A percentile compares a stretch with the other conserved stretches of the same genome.
Evolutionary conservation across 352 stramenopile species (phyloP).

Genomic region (Pythium periplocum): DNA sequence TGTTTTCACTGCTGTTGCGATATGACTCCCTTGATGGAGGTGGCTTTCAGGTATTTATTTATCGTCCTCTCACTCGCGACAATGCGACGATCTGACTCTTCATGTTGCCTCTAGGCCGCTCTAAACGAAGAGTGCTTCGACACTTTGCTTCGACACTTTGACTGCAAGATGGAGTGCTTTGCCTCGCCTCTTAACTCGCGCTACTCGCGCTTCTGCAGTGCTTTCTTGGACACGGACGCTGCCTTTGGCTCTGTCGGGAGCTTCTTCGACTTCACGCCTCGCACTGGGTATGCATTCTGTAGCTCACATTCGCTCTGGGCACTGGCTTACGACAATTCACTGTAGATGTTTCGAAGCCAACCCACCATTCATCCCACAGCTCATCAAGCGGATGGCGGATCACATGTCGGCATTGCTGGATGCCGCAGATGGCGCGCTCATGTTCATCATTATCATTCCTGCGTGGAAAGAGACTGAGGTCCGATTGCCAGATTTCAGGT

Average conservation of each 20-base stretch:
- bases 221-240: conserved; percentile 84
- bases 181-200: conserved; percentile 92
- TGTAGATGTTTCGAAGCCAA: conserved; percentile 90
- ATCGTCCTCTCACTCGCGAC: not conserved
- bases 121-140: conserved; percentile 92
- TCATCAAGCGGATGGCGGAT: conserved; percentile 89
- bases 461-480: conserved; percentile 83
- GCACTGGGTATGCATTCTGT: conserved; percentile 38
- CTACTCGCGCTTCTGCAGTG: conserved; percentile 88
- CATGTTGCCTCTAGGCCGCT: conserved; percentile 30
- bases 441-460: conserved; percentile 92
- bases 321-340: too few relatives aligned
- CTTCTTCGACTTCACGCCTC: conserved; percentile 92
- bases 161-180: conserved; percentile 92
- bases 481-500: conserved; percentile 1
- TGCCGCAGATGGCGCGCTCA: conserved; percentile 52
- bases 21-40: conserved; percentile 93
- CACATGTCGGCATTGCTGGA: conserved; percentile 84
- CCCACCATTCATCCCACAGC: conserved; percentile 90
- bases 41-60: conserved; percentile 75
- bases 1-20: conserved; percentile 87
- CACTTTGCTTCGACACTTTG: conserved; percentile 86
- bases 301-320: not conserved
- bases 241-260: conserved; percentile 89
- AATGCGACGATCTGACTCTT: conserved; percentile 3